Percentiles rank a stretch among this genome's conserved stretches.
Evolutionary conservation across 2,329 filamentous ascomycete genomes (phyloP).

Genomic region (Alternaria hordeiaustralica): DNA sequence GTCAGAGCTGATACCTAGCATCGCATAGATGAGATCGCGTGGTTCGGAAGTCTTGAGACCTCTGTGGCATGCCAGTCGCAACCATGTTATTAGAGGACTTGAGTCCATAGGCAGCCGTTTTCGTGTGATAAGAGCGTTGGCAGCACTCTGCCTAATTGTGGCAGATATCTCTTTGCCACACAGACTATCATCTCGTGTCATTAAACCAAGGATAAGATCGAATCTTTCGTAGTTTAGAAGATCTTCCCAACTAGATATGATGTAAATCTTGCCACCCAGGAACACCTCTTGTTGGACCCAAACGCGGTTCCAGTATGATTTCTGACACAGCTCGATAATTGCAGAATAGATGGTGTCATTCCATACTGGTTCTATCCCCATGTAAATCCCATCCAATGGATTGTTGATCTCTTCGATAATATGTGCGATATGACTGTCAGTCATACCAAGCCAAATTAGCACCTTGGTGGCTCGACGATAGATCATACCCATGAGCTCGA

Average conservation of each 20-base stretch:
- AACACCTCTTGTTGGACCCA: neutral
- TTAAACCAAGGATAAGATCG: neutral
- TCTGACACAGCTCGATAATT: neutral
- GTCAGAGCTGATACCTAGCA: neutral
- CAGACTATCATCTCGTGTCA: neutral
- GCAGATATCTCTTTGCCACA: accelerated
- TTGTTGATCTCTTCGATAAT: too few relatives aligned
- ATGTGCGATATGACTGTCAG: too few relatives aligned
- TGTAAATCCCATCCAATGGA: too few relatives aligned
- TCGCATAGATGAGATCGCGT: neutral
- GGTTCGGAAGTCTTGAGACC: neutral
- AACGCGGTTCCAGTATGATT: neutral
- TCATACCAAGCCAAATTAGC: neutral
- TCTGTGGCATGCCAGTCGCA: neutral
- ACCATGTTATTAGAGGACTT: neutral
- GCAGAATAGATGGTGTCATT: too few relatives aligned
- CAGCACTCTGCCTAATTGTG: accelerated
- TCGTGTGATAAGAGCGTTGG: neutral
- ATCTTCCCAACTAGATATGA: neutral
- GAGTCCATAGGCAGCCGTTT: neutral
- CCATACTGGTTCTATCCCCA: too few relatives aligned
- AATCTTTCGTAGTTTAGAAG: too few relatives aligned
- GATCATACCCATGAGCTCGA: neutral
- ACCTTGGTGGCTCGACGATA: neutral
- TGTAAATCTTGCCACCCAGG: neutral